phyloP scores from a whole-genome alignment of 352 stramenopile genomes.

The Pythium brassicae region DNA sequence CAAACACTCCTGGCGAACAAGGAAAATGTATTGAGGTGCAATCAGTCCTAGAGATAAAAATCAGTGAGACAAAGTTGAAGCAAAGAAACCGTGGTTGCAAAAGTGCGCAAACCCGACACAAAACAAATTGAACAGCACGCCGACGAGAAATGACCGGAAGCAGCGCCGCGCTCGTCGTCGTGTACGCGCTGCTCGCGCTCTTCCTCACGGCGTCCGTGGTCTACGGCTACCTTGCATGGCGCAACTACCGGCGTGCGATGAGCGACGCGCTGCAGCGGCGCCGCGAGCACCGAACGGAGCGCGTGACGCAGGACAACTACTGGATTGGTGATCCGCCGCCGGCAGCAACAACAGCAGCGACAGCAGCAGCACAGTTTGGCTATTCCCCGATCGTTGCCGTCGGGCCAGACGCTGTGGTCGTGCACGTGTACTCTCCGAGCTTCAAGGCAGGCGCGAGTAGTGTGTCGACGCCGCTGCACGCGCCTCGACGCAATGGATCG shows the following conservation, averaged over 20 bases:
- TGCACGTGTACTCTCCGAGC: slow-evolving; percentile 11
- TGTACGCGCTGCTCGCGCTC: slow-evolving; percentile 23
- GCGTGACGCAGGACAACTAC: slow-evolving; percentile 23
- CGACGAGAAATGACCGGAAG: slow-evolving; percentile 2
- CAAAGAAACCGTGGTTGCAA: neutral
- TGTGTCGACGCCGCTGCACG: neutral
- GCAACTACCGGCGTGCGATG: slow-evolving; percentile 28
- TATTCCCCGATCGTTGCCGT: neutral
- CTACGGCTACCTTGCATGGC: slow-evolving; percentile 29
- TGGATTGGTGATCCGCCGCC: slow-evolving; percentile 17
- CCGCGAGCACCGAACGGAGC: slow-evolving; percentile 23
- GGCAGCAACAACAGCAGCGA: neutral
- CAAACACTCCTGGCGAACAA: too few relatives aligned
- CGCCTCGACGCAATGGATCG: neutral
- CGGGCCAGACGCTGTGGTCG: neutral
- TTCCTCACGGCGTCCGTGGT: slow-evolving; percentile 20
- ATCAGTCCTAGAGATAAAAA: too few relatives aligned
- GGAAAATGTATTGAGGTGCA: too few relatives aligned
- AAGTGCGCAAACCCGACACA: slow-evolving; percentile 20
- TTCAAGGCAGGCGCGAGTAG: neutral
- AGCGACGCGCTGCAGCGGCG: slow-evolving; percentile 19
- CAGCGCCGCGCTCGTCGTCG: slow-evolving; percentile 15
- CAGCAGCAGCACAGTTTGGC: neutral
- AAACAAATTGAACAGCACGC: slow-evolving; percentile 51
- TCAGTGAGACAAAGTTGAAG: too few relatives aligned